phyloP scores from a whole-genome alignment of 2,329 filamentous ascomycete species.

The Colletotrichum echinochloae region DNA sequence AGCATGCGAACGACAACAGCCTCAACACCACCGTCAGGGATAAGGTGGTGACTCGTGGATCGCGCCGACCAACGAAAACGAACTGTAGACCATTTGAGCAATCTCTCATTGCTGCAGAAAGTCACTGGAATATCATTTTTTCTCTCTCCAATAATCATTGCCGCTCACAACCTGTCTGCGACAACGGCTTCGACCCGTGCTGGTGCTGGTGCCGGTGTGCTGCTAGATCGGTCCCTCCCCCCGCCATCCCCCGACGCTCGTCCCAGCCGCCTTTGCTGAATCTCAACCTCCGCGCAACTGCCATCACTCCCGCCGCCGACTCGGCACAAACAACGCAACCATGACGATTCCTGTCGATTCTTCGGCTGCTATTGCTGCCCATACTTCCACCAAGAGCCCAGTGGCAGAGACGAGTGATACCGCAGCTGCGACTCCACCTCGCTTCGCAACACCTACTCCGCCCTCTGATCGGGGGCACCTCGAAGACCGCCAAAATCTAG shows the following conservation, averaged over 20 bases:
- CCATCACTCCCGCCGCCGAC: slow-evolving; percentile 38
- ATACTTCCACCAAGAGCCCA: slow-evolving; percentile 48
- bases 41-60: slow-evolving; percentile 38
- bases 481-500: slow-evolving; percentile 56
- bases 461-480: slow-evolving; percentile 57
- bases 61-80: slow-evolving; percentile 14
- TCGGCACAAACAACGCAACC: slow-evolving; percentile 31
- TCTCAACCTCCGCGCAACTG: slow-evolving; percentile 35
- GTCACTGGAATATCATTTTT: slow-evolving; percentile 3
- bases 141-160: background rate
- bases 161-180: background rate
- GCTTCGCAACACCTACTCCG: slow-evolving; percentile 59
- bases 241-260: slow-evolving; percentile 24
- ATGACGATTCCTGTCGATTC: slow-evolving; percentile 53
- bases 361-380: slow-evolving; percentile 42
- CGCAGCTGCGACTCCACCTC: slow-evolving; percentile 50
- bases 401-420: slow-evolving; percentile 51
- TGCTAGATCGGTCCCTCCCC: slow-evolving; percentile 12
- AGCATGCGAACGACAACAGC: slow-evolving; percentile 35
- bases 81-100: slow-evolving; percentile 5
- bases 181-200: slow-evolving; percentile 13
- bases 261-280: slow-evolving; percentile 26
- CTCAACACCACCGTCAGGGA: slow-evolving; percentile 34
- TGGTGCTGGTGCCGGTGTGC: slow-evolving; percentile 18
- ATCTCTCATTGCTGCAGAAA: background rate